Conservation (phyloP, 1,284 basidiomycete genomes). For the Inonotus obliquus region DNA sequence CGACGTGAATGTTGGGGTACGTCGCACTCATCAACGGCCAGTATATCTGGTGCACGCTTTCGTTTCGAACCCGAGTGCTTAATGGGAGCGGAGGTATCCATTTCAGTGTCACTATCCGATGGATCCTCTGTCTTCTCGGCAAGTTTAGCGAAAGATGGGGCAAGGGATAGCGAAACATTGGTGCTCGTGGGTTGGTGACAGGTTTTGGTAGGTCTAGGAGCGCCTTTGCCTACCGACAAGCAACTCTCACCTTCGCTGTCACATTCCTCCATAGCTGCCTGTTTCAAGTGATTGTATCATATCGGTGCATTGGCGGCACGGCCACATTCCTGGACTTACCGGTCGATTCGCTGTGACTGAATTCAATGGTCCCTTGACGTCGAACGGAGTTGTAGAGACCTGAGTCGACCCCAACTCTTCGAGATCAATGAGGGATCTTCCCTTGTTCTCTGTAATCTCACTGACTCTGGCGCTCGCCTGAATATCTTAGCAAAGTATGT, state of each 20-base stretch:
- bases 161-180: not conserved
- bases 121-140: not conserved
- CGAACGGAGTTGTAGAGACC: slow-evolving; percentile 27
- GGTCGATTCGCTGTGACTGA: slow-evolving; percentile 26
- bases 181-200: not conserved
- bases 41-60: not conserved
- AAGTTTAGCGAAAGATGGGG: slow-evolving; percentile 3
- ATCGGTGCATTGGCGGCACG: not conserved
- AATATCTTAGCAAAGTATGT: not conserved
- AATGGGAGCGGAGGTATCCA: not conserved
- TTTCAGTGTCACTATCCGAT: not conserved
- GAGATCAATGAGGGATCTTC: slow-evolving; percentile 30
- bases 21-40: not conserved
- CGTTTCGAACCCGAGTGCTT: slow-evolving; percentile 1
- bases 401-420: slow-evolving; percentile 29
- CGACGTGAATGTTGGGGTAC: not conserved
- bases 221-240: not conserved
- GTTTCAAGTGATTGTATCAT: not conserved
- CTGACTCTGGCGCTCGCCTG: slow-evolving; percentile 12
- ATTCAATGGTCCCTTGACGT: slow-evolving; percentile 8
- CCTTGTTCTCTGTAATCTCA: slow-evolving; percentile 15
- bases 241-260: not conserved
- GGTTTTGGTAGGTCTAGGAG: not conserved
- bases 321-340: slow-evolving; percentile 18
- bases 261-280: not conserved